Evolutionary conservation across 805 yeast genomes (phyloP), one percentile per base, ranked within the genome.

Genomic region (Kazachstania africana): DNA sequence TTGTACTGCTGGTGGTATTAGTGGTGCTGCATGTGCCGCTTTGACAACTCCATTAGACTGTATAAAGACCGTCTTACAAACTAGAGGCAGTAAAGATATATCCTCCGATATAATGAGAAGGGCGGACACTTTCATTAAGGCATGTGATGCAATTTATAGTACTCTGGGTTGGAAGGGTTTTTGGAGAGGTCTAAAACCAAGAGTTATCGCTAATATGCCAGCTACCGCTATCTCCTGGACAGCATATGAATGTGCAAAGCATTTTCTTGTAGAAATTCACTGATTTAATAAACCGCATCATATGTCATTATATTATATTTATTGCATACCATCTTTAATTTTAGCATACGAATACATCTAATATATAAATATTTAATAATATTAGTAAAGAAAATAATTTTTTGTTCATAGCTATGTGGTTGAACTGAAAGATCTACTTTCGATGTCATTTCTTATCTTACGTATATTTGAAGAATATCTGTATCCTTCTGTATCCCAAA

Each of bases 141-240:
- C 95, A 14, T 78, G 87, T 1, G 55, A 45, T 26, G 80, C 77
- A 13, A 69, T 88, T 33, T 76, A 72, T 46, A 49, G 58, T 35
- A 63, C 65, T 28, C 74, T 73, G 28, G 87, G 87, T 5, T 48
- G 65, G 40, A 41, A 45, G 13, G 91, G 94, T 0, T 91, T 91
- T 54, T 52, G 69, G 47, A 68, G 94, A 44, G 98, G 98, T 13
- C 65, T 84, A 48, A 75, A 78, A 48, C 96, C 98, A 28, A 74
- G 98, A 57, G 75, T 91, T 34, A 75, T 88, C 20, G 80, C 91
- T 43, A 85, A 85, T 56, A 85, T 88, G 53, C 98, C 98, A 15
- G 76, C 93, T 28, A 88, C 97, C 6, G 97, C 97, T 14, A 85
- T 88, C 39, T 77, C 94, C 42, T 88, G 97, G 97, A 88, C 97